Evolutionary conservation across 495 filamentous ascomycete species (phyloP).

Genomic region (Neurospora terricola): DNA sequence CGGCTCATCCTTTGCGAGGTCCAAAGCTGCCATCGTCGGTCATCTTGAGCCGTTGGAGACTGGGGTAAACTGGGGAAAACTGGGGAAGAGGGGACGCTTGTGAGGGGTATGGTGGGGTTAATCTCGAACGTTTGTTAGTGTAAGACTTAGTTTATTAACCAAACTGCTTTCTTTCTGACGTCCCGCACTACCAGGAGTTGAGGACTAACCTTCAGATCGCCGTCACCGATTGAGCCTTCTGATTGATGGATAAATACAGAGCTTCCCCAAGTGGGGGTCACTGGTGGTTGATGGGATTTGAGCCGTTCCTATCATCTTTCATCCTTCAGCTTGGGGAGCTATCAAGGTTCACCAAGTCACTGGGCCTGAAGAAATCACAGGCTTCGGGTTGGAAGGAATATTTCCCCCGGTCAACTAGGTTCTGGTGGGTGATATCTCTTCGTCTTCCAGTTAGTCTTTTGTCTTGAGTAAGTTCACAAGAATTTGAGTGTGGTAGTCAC

Average conservation of each 20-base stretch:
- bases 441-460: no score
- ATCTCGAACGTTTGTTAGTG: not conserved
- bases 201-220: not conserved
- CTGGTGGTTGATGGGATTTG: not conserved
- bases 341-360: not conserved
- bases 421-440: no score
- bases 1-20: not conserved
- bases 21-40: not conserved
- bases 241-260: constrained; percentile 30
- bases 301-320: not conserved
- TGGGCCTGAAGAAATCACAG: not conserved
- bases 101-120: constrained; percentile 11
- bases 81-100: not conserved
- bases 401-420: no score
- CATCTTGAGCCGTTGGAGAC: not conserved
- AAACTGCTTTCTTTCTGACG: no score
- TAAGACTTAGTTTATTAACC: no score
- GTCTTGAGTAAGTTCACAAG: no score
- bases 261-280: not conserved
- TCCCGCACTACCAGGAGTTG: no score
- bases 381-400: not conserved
- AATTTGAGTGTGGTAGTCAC: no score
- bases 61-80: not conserved
- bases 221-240: constrained; percentile 1
- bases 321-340: not conserved